Evolutionary conservation across 257 asterid genomes (phyloP), one percentile per base, ranked within the genome.

Genomic region (Hygrophila difformis): DNA sequence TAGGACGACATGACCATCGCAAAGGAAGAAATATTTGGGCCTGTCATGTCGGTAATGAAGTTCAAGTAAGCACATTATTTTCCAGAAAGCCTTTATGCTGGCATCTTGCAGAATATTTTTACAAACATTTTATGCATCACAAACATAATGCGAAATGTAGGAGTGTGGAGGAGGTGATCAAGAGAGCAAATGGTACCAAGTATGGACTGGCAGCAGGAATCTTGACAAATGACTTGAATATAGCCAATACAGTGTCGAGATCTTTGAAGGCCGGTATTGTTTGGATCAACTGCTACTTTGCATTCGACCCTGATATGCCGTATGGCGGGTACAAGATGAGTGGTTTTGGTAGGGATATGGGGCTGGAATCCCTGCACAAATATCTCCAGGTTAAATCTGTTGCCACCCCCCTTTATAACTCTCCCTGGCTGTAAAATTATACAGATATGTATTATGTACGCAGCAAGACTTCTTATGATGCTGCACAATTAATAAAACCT

Each of bases 1-100:
- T 62, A 82, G 96, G 96, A 85, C 51, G 79, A 79, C 22, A 85
- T 82, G 96, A 58, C 63, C 4, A 82, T 85, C 12, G 88, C 94
- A 31, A 72, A 64, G 68, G 94, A 82, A 40, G 96, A 82, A 54
- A 85, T 85, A 57, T 85, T 85, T 43, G 96, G 96, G 29, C 96
- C 94, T 15, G 96, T 85, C 8, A 78, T 82, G 69, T 81, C 96
- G 1, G 66, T 85, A 2, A n/a, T 81, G 77, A 81, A 85, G 70
- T 85, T 81, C 95, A 71, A 72, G 93, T 79, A 53, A 67, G 31
- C 31, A 26, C 31, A 26, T 26, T 26, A 26, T 8, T 3, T 26
- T 26, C 31, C 31, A 8, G 31, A n/a, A n/a, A n/a, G 31, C 8
- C 31, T 26, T 26, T 5, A 26, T 3, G 31, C 31, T 26, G 31